These are phyloP conservation scores for Antitrichia curtipendula DNA, from an alignment of 225 moss, liverwort and hornwort species.

Conservation along the genomic window DNA sequence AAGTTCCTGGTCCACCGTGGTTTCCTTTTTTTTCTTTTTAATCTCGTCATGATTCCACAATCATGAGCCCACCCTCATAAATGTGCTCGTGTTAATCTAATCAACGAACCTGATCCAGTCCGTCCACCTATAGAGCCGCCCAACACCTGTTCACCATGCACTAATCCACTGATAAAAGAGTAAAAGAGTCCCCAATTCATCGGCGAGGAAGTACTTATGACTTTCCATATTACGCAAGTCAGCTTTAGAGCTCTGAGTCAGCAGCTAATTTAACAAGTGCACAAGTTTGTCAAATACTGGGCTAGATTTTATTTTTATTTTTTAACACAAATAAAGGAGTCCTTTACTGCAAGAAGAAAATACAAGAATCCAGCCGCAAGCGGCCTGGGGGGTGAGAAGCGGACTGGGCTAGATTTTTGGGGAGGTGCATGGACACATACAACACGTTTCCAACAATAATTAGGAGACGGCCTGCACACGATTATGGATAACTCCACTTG, in stretches of 20 bases:
- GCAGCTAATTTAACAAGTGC: not conserved
- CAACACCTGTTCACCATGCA: constrained; percentile 5
- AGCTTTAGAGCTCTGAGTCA: not conserved
- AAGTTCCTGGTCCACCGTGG: not conserved
- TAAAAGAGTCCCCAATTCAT: not conserved
- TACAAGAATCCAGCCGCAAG: too few species aligned
- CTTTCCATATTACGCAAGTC: not conserved
- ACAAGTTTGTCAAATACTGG: not conserved
- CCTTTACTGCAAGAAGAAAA: too few species aligned
- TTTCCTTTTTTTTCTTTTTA: not conserved
- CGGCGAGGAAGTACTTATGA: not conserved
- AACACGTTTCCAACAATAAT: not conserved
- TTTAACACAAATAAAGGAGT: too few species aligned
- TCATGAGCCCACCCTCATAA: constrained; percentile 18
- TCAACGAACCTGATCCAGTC: not conserved
- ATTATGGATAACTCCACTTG: not conserved
- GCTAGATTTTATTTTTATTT: not conserved
- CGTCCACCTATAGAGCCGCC: not conserved
- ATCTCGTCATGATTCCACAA: constrained; percentile 3
- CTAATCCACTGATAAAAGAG: not conserved
- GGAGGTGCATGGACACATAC: not conserved
- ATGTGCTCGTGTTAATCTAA: not conserved
- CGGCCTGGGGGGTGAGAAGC: too few species aligned
- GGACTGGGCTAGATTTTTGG: not conserved
- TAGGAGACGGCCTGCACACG: not conserved